phyloP scores from a whole-genome alignment of 2,329 filamentous ascomycete genomes.

The Ceratocystis colombiana region DNA sequence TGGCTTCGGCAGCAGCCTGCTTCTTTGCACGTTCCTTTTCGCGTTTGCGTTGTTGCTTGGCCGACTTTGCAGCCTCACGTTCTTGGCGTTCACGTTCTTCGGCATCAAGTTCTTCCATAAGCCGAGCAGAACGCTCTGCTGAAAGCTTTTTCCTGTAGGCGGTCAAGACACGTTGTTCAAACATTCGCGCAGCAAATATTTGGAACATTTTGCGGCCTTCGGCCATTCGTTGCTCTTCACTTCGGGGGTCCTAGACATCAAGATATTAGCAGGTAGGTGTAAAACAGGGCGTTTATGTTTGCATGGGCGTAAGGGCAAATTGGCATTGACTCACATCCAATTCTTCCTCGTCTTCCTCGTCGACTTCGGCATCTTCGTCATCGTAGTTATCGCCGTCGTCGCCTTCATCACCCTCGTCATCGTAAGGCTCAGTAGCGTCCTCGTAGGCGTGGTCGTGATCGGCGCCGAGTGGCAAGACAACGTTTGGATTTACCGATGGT shows the following conservation, averaged over 20 bases:
- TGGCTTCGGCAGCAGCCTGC: conserved; percentile 80
- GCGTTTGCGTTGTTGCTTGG: conserved; percentile 89
- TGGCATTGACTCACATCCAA: conserved; percentile 21
- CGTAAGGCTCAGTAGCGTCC: conserved; percentile 53
- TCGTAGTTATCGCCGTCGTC: conserved; percentile 41
- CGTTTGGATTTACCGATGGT: conserved; percentile 30
- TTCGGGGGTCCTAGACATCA: conserved; percentile 70
- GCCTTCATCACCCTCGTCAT: conserved; percentile 58
- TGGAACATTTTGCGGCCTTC: conserved; percentile 98
- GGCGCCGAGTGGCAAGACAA: conserved; percentile 53
- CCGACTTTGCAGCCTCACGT: conserved; percentile 83
- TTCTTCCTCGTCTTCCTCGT: conserved; percentile 25
- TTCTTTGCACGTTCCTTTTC: conserved; percentile 87
- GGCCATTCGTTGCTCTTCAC: conserved; percentile 97
- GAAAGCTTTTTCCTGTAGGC: conserved; percentile 98
- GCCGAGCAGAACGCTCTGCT: conserved; percentile 77
- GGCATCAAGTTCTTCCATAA: conserved; percentile 83
- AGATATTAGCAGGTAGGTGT: too few relatives aligned
- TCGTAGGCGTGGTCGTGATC: conserved; percentile 45
- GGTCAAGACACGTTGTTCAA: conserved; percentile 89
- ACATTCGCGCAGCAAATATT: conserved; percentile 98
- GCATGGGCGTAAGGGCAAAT: neutral
- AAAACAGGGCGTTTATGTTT: neutral
- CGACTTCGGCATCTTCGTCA: conserved; percentile 50
- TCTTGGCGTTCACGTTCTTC: conserved; percentile 67